A percentile compares a stretch with the other conserved stretches of the same genome.
Conservation (phyloP, 78 protist species). For the Tieghemostelium lacteum region DNA sequence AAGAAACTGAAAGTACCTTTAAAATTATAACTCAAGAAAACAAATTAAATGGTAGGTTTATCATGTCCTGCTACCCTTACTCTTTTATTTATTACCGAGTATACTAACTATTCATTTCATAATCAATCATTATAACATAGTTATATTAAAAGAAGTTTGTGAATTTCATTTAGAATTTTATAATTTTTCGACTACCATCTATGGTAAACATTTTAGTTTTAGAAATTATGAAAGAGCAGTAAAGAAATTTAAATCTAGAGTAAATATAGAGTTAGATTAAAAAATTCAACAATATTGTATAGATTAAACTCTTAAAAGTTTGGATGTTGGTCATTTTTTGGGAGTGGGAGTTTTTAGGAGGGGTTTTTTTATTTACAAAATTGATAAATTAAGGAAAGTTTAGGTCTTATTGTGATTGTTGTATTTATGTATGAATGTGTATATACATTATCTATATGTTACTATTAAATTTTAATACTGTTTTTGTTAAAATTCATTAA, state of each 20-base stretch:
- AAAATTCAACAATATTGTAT: no score
- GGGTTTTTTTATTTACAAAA: no score
- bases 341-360: no score
- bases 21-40: slow-evolving; percentile 71
- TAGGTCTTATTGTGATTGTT: no score
- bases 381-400: no score
- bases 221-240: slow-evolving; percentile 41
- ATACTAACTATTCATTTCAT: background rate
- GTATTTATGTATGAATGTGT: no score
- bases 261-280: slow-evolving; percentile 53
- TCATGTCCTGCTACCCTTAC: background rate
- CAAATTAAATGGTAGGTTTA: slow-evolving; percentile 55
- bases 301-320: no score
- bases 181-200: slow-evolving; percentile 12
- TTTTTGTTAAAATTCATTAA: no score
- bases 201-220: slow-evolving; percentile 72
- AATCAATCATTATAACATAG: background rate
- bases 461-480: no score
- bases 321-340: no score
- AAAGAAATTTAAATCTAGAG: slow-evolving; percentile 58
- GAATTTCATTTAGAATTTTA: slow-evolving; percentile 19
- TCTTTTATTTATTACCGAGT: no score
- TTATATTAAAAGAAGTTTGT: slow-evolving; percentile 53
- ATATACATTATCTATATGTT: no score
- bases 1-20: slow-evolving; percentile 80